These are phyloP conservation scores for Leucocoprinus leucothites DNA, from an alignment of 768 basidiomycete species.

Conservation along the genomic window DNA sequence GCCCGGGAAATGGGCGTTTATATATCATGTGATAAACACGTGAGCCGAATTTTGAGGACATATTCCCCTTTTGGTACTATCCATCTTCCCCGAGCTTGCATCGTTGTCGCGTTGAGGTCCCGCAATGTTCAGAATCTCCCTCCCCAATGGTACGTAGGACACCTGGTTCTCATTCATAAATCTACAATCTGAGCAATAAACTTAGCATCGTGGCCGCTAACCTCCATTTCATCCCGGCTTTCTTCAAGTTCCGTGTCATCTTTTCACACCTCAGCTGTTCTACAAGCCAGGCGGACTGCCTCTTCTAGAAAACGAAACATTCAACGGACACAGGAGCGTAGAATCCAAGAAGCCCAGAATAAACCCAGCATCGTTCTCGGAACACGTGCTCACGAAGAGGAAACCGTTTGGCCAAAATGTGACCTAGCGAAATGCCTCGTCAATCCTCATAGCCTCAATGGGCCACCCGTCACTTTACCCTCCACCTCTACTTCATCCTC, in stretches of 20 bases:
- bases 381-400: constrained; percentile 56
- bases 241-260: constrained; percentile 24
- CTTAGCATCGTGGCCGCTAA: background rate
- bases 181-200: no score
- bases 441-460: constrained; percentile 44
- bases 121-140: no score
- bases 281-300: constrained; percentile 35
- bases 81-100: no score
- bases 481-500: constrained; percentile 22
- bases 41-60: no score
- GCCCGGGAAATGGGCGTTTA: no score
- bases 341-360: constrained; percentile 31
- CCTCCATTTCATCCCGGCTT: constrained; percentile 35
- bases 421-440: constrained; percentile 65
- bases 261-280: constrained; percentile 21
- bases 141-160: no score
- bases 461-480: constrained; percentile 20
- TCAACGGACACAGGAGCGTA: constrained; percentile 41
- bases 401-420: constrained; percentile 59
- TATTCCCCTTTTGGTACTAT: no score
- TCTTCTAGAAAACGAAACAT: constrained; percentile 29
- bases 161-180: no score
- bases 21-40: no score
- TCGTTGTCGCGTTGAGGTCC: no score
- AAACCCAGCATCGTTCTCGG: constrained; percentile 75